phyloP scores from a whole-genome alignment of 2,329 filamentous ascomycete genomes.

The Bretziella fagacearum region DNA sequence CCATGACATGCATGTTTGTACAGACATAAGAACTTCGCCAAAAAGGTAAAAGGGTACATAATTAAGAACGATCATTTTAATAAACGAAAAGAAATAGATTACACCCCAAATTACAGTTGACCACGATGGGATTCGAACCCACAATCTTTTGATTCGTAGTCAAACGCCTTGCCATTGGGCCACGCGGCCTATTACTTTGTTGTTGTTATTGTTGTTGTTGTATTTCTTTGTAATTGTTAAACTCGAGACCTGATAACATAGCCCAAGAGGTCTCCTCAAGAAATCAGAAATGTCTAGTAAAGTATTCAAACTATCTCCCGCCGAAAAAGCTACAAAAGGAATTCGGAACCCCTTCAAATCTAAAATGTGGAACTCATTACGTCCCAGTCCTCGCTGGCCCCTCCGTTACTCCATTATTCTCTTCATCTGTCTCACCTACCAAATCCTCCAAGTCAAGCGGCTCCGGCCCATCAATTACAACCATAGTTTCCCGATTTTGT shows the following conservation, averaged over 20 bases:
- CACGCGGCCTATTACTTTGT: not conserved
- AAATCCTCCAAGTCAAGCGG: not conserved
- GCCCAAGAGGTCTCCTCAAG: not conserved
- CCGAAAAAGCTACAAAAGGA: not conserved
- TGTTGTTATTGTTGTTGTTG: not conserved
- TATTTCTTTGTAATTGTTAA: not conserved
- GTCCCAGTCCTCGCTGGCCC: not conserved
- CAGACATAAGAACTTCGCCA: too few species aligned
- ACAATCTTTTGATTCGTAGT: conserved; percentile 5
- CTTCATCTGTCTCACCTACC: not conserved
- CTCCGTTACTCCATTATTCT: not conserved
- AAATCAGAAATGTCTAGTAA: not conserved
- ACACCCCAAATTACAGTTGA: not conserved
- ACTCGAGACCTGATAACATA: not conserved
- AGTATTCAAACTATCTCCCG: too few species aligned
- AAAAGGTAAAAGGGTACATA: not conserved
- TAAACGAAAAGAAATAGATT: not conserved
- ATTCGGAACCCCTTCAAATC: not conserved
- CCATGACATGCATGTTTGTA: too few species aligned
- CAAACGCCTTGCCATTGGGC: conserved; percentile 1
- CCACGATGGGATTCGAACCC: conserved; percentile 4
- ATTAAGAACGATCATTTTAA: not conserved
- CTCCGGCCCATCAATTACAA: conserved; percentile 55
- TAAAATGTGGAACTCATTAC: not conserved
- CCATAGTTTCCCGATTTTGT: conserved; percentile 72